These are phyloP conservation scores for Tausonia pullulans DNA, from an alignment of 1,284 basidiomycete genomes.

Conservation along the genomic window DNA sequence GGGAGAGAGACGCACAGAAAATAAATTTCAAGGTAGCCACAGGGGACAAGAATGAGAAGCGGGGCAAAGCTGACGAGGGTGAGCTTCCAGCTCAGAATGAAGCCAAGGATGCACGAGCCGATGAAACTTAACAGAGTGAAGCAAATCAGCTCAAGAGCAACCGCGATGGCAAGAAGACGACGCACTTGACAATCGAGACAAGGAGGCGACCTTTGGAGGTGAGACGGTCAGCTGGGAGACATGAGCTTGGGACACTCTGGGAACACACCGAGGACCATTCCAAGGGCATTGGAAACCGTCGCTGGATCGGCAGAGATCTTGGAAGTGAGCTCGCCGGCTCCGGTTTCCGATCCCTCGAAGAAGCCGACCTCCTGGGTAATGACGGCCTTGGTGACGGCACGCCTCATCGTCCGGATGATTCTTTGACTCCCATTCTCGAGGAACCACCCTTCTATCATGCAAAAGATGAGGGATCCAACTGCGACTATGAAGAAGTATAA, in stretches of 20 bases:
- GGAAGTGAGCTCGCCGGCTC: constrained; percentile 32
- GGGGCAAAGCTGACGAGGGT: constrained; percentile 31
- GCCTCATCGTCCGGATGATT: constrained; percentile 21
- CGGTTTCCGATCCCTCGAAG: constrained; percentile 29
- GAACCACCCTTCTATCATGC: constrained; percentile 23
- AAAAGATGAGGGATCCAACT: constrained; percentile 17
- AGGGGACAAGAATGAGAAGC: constrained; percentile 25
- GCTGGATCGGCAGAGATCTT: background rate
- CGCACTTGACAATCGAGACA: constrained; percentile 25
- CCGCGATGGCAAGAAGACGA: background rate
- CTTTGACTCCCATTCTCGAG: constrained; percentile 25
- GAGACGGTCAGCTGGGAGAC: too few relatives aligned
- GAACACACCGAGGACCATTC: too few relatives aligned
- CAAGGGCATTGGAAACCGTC: background rate
- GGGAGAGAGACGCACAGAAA: constrained; percentile 17
- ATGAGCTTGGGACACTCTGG: too few relatives aligned
- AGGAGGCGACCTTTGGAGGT: constrained; percentile 24
- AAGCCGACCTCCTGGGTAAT: constrained; percentile 27
- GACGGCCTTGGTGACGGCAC: constrained; percentile 14
- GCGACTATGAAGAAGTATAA: background rate
- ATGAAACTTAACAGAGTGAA: constrained; percentile 23
- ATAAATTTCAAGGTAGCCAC: constrained; percentile 17
- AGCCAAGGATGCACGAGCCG: constrained; percentile 32
- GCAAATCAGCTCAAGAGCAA: too few relatives aligned
- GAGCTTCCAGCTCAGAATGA: constrained; percentile 33